Percentiles rank a stretch among this genome's conserved stretches.
Evolutionary conservation across 2,329 filamentous ascomycete genomes (phyloP).

Genomic region (Alternaria ethzedia): DNA sequence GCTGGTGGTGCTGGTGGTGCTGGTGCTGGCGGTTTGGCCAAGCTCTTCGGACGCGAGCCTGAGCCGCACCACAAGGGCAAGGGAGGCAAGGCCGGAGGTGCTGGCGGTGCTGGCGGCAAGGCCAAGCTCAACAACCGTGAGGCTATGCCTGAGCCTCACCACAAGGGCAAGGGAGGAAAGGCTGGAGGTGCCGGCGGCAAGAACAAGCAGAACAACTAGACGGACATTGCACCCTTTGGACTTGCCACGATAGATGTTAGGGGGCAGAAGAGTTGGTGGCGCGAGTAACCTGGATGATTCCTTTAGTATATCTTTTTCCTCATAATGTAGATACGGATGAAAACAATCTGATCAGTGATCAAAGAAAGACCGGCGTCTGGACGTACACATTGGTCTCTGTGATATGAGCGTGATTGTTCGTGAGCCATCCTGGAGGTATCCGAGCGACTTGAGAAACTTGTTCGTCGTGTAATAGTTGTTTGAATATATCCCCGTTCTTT

Average conservation of each 20-base stretch:
- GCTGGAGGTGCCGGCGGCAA: neutral
- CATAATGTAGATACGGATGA: neutral
- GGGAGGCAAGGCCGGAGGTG: neutral
- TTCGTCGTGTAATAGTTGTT: neutral
- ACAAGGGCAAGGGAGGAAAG: conserved; percentile 20
- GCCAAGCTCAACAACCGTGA: neutral
- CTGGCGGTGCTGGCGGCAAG: neutral
- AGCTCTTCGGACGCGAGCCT: neutral
- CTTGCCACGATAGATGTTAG: neutral
- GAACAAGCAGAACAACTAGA: neutral
- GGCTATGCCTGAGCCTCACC: conserved; percentile 9
- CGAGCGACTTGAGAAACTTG: neutral
- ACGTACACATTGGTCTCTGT: neutral
- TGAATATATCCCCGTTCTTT: neutral
- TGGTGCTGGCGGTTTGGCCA: neutral
- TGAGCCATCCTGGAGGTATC: neutral
- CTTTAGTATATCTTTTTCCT: neutral
- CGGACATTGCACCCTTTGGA: neutral
- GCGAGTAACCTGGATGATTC: neutral
- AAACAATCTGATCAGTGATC: neutral
- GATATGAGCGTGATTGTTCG: neutral
- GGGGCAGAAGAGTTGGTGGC: neutral
- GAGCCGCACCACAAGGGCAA: conserved; percentile 12
- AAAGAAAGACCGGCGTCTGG: neutral
- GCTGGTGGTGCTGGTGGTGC: neutral